Evolutionary conservation across 495 filamentous ascomycete genomes (phyloP).

Genomic region (Talaromyces thailandensis): DNA sequence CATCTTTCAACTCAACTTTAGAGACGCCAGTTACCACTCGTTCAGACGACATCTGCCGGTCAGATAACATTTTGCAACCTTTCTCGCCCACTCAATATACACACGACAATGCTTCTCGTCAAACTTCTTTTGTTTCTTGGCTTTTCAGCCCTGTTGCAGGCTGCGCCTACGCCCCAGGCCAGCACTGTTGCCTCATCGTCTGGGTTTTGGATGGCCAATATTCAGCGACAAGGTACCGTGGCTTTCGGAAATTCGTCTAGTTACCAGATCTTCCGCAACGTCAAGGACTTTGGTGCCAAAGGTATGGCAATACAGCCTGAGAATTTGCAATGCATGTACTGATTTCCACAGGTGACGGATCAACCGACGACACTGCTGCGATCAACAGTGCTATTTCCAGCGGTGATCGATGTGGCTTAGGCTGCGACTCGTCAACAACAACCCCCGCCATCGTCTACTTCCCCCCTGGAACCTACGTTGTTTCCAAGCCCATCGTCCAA

Average conservation of each 20-base stretch:
- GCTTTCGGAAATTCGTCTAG: conserved; percentile 47
- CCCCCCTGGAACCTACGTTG: conserved; percentile 66
- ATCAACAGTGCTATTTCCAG: conserved; percentile 78
- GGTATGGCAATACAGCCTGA: conserved; percentile 32
- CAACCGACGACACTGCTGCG: conserved; percentile 78
- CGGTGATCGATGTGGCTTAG: conserved; percentile 65
- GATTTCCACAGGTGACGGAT: conserved; percentile 52
- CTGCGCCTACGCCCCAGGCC: conserved; percentile 25
- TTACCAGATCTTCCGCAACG: conserved; percentile 81
- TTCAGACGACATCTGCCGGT: conserved; percentile 1
- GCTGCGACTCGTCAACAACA: conserved; percentile 75
- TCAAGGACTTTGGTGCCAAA: conserved; percentile 72
- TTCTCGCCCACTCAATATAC: conserved; percentile 8
- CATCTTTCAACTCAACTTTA: background rate
- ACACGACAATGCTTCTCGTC: conserved; percentile 10
- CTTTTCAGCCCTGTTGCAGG: conserved; percentile 29
- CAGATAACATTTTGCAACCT: background rate
- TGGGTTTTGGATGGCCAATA: conserved; percentile 65
- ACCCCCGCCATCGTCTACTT: conserved; percentile 73
- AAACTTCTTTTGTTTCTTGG: conserved; percentile 28
- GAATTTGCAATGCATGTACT: conserved; percentile 10
- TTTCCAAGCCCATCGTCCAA: conserved; percentile 59
- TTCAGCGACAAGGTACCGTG: conserved; percentile 60
- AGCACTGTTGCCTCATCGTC: conserved; percentile 8
- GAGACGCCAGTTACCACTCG: background rate